phyloP scores from a whole-genome alignment of 805 yeast species.

The Zygosaccharomyces lentus region DNA sequence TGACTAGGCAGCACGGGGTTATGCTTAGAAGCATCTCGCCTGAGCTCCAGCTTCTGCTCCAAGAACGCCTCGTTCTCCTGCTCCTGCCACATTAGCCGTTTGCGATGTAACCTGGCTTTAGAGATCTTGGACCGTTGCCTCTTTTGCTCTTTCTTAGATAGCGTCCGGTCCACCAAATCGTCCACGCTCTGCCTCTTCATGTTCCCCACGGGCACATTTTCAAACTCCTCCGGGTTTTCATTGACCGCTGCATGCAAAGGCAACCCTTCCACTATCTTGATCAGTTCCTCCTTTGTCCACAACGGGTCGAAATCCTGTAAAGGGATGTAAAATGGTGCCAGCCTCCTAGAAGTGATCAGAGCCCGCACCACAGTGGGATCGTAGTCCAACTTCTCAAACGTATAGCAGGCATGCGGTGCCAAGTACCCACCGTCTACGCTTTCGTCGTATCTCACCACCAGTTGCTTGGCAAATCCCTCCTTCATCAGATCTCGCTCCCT shows the following conservation, averaged over 20 bases:
- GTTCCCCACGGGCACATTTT: conserved; percentile 33
- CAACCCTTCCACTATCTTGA: conserved; percentile 46
- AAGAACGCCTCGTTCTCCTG: conserved; percentile 60
- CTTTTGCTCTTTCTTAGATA: conserved; percentile 32
- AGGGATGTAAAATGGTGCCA: conserved; percentile 91
- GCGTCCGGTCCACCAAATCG: conserved; percentile 26
- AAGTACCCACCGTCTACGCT: conserved; percentile 90
- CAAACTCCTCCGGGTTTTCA: conserved; percentile 37
- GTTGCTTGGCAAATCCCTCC: conserved; percentile 51
- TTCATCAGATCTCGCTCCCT: conserved; percentile 51
- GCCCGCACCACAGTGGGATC: conserved; percentile 67
- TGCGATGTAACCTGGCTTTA: conserved; percentile 35
- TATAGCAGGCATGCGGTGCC: conserved; percentile 88
- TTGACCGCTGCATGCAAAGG: conserved; percentile 52
- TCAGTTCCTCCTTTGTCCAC: conserved; percentile 70
- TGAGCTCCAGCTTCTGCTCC: conserved; percentile 40
- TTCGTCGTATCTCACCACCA: conserved; percentile 60
- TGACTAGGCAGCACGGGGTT: conserved; percentile 25
- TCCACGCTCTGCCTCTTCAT: conserved; percentile 27
- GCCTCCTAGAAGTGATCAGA: conserved; percentile 59
- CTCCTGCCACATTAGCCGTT: conserved; percentile 48
- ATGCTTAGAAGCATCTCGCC: conserved; percentile 25
- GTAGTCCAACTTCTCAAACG: conserved; percentile 66
- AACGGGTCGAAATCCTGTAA: conserved; percentile 68
- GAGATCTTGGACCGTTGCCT: conserved; percentile 30